Conservation (phyloP, 1,139 yeast species). For the Candida dubliniensis region DNA sequence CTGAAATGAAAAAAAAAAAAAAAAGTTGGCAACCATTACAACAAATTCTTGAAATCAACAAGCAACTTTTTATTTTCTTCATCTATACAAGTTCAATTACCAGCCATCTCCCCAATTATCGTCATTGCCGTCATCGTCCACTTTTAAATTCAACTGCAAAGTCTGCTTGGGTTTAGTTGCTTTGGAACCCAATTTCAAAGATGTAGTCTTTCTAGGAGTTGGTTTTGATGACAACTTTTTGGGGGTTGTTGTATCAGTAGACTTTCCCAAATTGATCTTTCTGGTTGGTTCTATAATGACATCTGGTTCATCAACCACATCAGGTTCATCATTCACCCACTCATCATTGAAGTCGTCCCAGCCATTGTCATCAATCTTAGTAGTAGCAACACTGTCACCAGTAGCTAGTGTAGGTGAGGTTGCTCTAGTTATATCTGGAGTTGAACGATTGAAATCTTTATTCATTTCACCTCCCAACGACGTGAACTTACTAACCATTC, state of each 20-base stretch:
- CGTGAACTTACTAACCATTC: conserved; percentile 38
- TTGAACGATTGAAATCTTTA: conserved; percentile 39
- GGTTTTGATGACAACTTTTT: conserved; percentile 13
- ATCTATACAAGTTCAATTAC: conserved; percentile 12
- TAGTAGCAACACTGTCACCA: conserved; percentile 13
- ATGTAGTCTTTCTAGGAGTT: conserved; percentile 10
- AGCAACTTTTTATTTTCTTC: background rate
- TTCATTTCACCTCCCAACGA: conserved; percentile 34
- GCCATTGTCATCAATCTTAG: conserved; percentile 11
- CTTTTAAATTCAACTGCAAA: conserved; percentile 40
- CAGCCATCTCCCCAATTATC: conserved; percentile 32
- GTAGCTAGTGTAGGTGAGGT: conserved; percentile 23
- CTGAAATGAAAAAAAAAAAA: too few species aligned
- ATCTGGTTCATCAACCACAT: conserved; percentile 11
- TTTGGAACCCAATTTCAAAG: conserved; percentile 30
- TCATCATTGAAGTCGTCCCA: conserved; percentile 18
- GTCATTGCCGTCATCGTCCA: conserved; percentile 49
- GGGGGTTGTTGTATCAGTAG: conserved; percentile 10
- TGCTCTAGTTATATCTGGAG: conserved; percentile 39
- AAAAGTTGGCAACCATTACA: too few species aligned
- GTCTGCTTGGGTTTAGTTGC: conserved; percentile 25
- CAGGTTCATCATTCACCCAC: conserved; percentile 14
- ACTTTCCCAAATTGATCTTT: conserved; percentile 12
- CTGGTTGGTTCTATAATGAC: conserved; percentile 12
- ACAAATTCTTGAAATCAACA: background rate